Conservation (phyloP, 1,284 basidiomycete genomes). For the Fomitopsis palustris region DNA sequence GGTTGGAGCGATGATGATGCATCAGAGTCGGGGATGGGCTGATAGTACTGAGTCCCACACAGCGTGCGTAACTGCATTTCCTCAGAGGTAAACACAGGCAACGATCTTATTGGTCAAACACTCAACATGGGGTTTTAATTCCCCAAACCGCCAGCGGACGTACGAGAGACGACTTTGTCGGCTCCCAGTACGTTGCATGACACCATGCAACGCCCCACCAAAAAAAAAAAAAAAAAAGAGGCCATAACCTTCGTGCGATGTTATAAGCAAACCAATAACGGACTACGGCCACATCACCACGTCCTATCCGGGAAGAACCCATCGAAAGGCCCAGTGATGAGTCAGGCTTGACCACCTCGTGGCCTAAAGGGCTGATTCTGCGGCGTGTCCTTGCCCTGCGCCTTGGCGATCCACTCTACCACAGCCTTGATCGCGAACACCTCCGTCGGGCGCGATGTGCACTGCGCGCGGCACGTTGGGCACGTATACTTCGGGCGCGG, state of each 20-base stretch:
- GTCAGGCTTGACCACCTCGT: neutral
- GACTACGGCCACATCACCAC: neutral
- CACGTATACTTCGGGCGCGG: slow-evolving; percentile 55
- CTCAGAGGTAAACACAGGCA: neutral
- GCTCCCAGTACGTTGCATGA: too few relatives aligned
- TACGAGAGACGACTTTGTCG: neutral
- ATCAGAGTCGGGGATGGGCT: neutral
- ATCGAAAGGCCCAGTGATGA: slow-evolving; percentile 41
- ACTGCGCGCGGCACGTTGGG: slow-evolving; percentile 55
- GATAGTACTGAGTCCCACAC: neutral
- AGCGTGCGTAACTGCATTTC: neutral
- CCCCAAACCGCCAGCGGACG: neutral
- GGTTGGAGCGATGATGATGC: neutral
- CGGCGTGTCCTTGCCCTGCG: slow-evolving; percentile 44
- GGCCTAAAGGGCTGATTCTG: slow-evolving; percentile 22
- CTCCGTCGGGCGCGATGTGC: slow-evolving; percentile 50
- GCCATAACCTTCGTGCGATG: neutral
- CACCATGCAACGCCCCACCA: neutral
- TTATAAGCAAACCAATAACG: neutral
- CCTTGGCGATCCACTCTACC: slow-evolving; percentile 42
- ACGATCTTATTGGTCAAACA: slow-evolving; percentile 10
- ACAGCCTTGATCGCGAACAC: slow-evolving; percentile 58
- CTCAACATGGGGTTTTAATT: neutral
- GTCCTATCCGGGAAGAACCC: slow-evolving; percentile 42
- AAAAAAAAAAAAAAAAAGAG: neutral